These are phyloP conservation scores for Nemania bipapillata DNA, from an alignment of 2,329 filamentous ascomycete species.

Conservation along the genomic window DNA sequence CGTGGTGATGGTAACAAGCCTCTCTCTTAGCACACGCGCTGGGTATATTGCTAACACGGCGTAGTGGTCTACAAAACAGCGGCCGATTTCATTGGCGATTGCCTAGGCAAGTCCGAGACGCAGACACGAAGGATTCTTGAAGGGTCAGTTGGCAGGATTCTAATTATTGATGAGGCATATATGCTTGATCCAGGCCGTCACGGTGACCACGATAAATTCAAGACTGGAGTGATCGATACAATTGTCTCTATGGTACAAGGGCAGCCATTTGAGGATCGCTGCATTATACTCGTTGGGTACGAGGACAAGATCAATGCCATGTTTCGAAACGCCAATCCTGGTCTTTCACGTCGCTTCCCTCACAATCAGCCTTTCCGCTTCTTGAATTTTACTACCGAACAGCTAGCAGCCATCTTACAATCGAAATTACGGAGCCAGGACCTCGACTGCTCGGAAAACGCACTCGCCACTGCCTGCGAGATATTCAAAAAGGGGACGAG, in stretches of 20 bases:
- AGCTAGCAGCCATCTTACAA: not conserved
- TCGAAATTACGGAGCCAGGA: not conserved
- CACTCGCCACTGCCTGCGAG: not conserved
- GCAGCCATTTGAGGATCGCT: not conserved
- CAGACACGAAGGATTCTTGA: not conserved
- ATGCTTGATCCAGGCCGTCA: slow-evolving; percentile 1
- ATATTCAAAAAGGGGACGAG: not conserved
- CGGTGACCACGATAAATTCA: not conserved
- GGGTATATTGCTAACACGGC: not conserved
- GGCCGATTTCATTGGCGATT: slow-evolving; percentile 8
- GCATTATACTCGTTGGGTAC: not conserved
- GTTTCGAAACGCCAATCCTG: not conserved
- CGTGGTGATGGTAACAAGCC: not conserved
- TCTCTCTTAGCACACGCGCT: no score
- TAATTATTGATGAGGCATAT: slow-evolving; percentile 7
- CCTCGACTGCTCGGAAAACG: not conserved
- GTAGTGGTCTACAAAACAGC: not conserved
- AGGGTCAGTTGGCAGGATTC: not conserved
- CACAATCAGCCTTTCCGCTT: not conserved
- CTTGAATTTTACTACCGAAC: slow-evolving; percentile 1
- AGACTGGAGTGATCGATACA: not conserved
- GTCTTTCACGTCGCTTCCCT: not conserved
- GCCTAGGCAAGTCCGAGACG: not conserved
- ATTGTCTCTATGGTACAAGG: slow-evolving; percentile 2
- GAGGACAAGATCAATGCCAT: not conserved